Evolutionary conservation across 768 basidiomycete species (phyloP), one percentile per base, ranked within the genome.

Genomic region (Neoboletus magnificus): DNA sequence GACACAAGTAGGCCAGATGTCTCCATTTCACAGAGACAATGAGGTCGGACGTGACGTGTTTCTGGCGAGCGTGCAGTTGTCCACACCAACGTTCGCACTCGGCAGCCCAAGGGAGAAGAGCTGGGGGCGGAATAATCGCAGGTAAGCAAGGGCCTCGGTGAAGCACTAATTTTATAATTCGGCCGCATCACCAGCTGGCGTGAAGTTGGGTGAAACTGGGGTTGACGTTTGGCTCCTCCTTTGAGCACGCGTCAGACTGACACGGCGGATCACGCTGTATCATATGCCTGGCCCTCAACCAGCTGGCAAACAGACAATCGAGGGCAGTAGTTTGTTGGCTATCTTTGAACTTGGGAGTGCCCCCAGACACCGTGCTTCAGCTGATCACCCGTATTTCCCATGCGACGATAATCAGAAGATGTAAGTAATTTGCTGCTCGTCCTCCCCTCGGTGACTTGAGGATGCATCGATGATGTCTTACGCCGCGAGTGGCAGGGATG

Each of bases 351-450:
- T 2, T 11, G 27, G 3, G 7, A 13, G 6, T n/a, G 48, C 23
- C 57, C 57, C 57, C 57, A 53, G 49, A 59, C 58, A 59, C 58
- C 32, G 16, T 12, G 6, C 50, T 30, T n/a, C 48, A 48, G 35
- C 48, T 49, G 48, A 48, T 36, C 45, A 15, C 13, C 22, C 2
- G 25, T 27, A 10, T 20, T 45, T 55, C 12, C 39, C 49, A 55
- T 37, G 39, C 33, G 50, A 55, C 22, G 30, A 48, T 33, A 48
- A 16, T 23, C 22, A 30, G 4, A n/a, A 20, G 44, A 20, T 22
- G n/a, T 22, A 41, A 41, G 40, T 41, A 41, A 41, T 16, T 42
- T 23, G 41, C 20, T 22, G 22, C 15, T 23, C 22, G 22, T 23
- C 13, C 6, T 43, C 42, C 42, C 42, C 43, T 44, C 43, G 43